These are phyloP conservation scores for Rubroboletus satanas DNA, from an alignment of 768 basidiomycete species.

Conservation along the genomic window DNA sequence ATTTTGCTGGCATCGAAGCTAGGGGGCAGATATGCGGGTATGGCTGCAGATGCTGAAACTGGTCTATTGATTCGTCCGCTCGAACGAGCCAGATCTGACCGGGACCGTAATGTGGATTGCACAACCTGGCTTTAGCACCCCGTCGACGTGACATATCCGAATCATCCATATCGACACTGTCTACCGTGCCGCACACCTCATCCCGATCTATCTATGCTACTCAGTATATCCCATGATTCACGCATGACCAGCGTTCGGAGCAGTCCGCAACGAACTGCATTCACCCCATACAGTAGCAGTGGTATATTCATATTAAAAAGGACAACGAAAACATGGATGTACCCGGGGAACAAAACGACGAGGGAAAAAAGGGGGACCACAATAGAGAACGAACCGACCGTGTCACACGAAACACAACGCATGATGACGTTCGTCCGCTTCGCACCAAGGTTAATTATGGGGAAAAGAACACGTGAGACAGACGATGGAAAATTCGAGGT, in stretches of 20 bases:
- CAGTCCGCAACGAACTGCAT: neutral
- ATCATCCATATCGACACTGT: too few relatives aligned
- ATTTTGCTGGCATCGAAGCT: too few relatives aligned
- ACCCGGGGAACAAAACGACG: neutral
- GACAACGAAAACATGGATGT: slow-evolving; percentile 5
- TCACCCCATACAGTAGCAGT: neutral
- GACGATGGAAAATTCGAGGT: slow-evolving; percentile 15
- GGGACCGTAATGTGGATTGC: too few relatives aligned
- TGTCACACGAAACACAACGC: slow-evolving; percentile 20
- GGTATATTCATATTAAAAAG: slow-evolving; percentile 23
- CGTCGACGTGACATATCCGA: too few relatives aligned
- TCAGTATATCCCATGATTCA: too few relatives aligned
- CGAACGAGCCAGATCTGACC: too few relatives aligned
- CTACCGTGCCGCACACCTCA: too few relatives aligned
- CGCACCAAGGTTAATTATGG: slow-evolving; percentile 21
- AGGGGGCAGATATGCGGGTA: too few relatives aligned
- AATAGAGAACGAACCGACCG: slow-evolving; percentile 30
- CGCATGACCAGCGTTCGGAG: neutral
- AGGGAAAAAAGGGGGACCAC: neutral
- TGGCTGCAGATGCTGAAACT: too few relatives aligned
- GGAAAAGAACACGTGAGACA: slow-evolving; percentile 18
- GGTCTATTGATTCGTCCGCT: too few relatives aligned
- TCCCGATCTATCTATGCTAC: too few relatives aligned
- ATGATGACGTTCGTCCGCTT: slow-evolving; percentile 14
- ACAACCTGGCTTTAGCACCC: too few relatives aligned